Percentiles rank a stretch among this genome's conserved stretches.
phyloP scores from a whole-genome alignment of 352 stramenopile genomes.

The Globisporangium abappressorium region DNA sequence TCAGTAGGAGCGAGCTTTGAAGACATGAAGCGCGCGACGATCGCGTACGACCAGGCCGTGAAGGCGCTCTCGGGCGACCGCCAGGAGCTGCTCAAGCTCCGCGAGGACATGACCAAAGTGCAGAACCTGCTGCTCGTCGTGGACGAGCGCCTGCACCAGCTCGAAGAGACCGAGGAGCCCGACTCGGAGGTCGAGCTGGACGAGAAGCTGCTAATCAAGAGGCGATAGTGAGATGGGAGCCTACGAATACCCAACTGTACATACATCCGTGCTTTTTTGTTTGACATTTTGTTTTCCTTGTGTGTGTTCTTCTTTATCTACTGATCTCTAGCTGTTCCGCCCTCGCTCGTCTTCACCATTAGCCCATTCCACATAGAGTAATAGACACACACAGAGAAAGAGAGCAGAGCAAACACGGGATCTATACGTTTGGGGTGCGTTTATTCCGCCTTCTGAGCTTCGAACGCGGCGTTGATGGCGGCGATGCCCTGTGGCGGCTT shows the following conservation, averaged over 20 bases:
- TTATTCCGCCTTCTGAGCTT: conserved; percentile 24
- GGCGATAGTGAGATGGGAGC: not conserved
- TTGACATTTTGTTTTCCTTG: not conserved
- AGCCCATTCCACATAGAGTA: not conserved
- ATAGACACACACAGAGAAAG: not conserved
- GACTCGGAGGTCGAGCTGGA: conserved; percentile 37
- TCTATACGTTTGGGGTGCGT: not conserved
- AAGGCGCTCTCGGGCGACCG: conserved; percentile 44
- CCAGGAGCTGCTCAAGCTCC: conserved; percentile 44
- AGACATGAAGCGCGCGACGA: conserved; percentile 28
- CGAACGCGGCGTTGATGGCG: conserved; percentile 44
- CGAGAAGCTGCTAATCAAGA: not conserved
- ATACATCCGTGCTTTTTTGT: conserved; percentile 1
- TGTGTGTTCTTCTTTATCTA: conserved; percentile 1
- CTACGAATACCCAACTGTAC: not conserved
- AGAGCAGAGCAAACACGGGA: not conserved
- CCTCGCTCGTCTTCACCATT: not conserved
- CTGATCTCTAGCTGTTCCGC: not conserved
- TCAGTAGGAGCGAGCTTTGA: conserved; percentile 19
- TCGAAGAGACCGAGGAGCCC: conserved; percentile 47
- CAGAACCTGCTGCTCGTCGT: conserved; percentile 73
- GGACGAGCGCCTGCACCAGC: conserved; percentile 59
- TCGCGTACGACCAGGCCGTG: conserved; percentile 31
- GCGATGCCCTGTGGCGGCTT: conserved; percentile 61
- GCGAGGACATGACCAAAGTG: conserved; percentile 76